Percentiles rank a stretch among this genome's conserved stretches.
phyloP scores from a whole-genome alignment of 441 rosid genomes.

The Cnidoscolus chayamansa region DNA sequence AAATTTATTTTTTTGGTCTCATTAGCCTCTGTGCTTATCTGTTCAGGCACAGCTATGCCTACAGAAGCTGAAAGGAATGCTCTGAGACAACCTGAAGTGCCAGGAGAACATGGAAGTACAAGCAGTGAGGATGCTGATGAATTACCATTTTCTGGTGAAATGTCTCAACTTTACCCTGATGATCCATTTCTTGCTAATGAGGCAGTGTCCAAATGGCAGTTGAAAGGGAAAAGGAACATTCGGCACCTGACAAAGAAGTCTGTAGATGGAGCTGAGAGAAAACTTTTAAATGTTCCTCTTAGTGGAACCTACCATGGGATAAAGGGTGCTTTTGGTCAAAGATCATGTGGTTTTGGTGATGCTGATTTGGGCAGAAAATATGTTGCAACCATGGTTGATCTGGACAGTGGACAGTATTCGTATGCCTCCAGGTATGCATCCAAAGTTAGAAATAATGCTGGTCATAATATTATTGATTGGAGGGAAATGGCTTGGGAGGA shows the following conservation, averaged over 20 bases:
- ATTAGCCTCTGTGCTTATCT: slow-evolving; percentile 21
- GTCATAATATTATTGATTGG: slow-evolving; percentile 45
- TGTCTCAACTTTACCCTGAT: slow-evolving; percentile 44
- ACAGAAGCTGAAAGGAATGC: slow-evolving; percentile 39
- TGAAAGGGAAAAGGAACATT: slow-evolving; percentile 79
- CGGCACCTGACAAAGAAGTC: slow-evolving; percentile 61
- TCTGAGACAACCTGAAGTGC: slow-evolving; percentile 38
- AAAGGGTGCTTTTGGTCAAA: slow-evolving; percentile 34
- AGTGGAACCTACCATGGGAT: slow-evolving; percentile 37
- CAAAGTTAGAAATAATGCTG: slow-evolving; percentile 36
- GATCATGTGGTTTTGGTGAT: slow-evolving; percentile 39
- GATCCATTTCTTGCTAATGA: slow-evolving; percentile 47
- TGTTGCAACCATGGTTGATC: slow-evolving; percentile 36
- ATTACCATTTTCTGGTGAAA: slow-evolving; percentile 62
- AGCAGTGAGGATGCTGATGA: slow-evolving; percentile 72
- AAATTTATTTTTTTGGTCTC: slow-evolving; percentile 6
- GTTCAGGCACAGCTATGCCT: slow-evolving; percentile 43
- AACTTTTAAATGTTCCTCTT: slow-evolving; percentile 31
- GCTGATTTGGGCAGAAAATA: slow-evolving; percentile 44
- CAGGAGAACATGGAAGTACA: slow-evolving; percentile 54
- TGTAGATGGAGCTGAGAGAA: slow-evolving; percentile 34
- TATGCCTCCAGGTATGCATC: slow-evolving; percentile 39
- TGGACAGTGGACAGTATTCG: slow-evolving; percentile 38
- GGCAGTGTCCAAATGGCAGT: slow-evolving; percentile 86
- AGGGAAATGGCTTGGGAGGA: slow-evolving; percentile 53